These are phyloP conservation scores for Quercus suber DNA, from an alignment of 306 rosid genomes.

Conservation along the genomic window DNA sequence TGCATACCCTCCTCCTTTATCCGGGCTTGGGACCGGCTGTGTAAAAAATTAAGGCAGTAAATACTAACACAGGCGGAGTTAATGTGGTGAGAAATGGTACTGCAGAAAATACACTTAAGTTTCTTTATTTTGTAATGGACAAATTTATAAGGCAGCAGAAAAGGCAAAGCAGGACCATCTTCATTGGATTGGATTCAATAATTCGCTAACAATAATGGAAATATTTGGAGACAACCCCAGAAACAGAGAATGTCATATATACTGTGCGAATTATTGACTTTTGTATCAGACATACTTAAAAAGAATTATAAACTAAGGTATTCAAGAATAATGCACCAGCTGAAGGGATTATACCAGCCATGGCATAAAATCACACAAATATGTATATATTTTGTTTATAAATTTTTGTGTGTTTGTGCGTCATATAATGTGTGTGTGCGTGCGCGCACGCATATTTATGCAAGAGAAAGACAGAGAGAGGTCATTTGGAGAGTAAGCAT, in stretches of 20 bases:
- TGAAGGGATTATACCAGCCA: background rate
- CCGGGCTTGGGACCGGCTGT: constrained; percentile 3
- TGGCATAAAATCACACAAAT: background rate
- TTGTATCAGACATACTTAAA: background rate
- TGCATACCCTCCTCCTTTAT: background rate
- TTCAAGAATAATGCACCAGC: background rate
- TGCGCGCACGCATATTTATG: background rate
- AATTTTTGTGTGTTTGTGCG: background rate
- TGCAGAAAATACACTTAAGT: background rate
- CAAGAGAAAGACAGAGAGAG: background rate
- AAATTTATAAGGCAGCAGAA: background rate
- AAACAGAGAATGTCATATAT: background rate
- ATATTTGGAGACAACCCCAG: background rate
- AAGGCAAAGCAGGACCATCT: background rate
- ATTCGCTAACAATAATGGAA: background rate
- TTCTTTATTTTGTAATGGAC: background rate
- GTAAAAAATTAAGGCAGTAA: background rate
- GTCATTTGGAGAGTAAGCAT: constrained; percentile 16
- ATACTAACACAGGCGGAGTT: background rate
- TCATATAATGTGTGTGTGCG: background rate
- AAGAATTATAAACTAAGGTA: background rate
- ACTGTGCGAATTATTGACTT: background rate
- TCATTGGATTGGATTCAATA: background rate
- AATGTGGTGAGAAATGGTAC: background rate
- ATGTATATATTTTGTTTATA: background rate